A percentile compares a stretch with the other conserved stretches of the same genome.
Evolutionary conservation across 352 stramenopile genomes (phyloP).

Genomic region (Pythium dissimile): DNA sequence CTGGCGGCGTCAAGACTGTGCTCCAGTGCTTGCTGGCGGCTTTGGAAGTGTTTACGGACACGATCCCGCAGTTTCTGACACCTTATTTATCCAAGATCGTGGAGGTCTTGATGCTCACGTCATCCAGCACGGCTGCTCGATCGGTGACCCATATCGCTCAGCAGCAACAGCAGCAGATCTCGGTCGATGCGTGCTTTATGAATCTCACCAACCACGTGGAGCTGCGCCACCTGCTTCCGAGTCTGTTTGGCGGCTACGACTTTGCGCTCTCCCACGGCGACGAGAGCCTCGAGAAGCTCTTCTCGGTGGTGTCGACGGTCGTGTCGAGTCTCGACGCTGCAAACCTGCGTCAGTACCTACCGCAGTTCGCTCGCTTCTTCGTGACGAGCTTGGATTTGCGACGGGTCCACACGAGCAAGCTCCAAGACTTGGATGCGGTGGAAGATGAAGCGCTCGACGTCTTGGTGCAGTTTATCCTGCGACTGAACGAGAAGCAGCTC

Average conservation of each 20-base stretch:
- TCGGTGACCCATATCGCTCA: constrained; percentile 17
- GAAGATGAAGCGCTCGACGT: constrained; percentile 78
- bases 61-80: constrained; percentile 79
- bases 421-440: constrained; percentile 59
- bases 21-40: constrained; percentile 72
- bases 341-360: constrained; percentile 58
- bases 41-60: constrained; percentile 79
- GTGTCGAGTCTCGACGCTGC: constrained; percentile 47
- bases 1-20: constrained; percentile 43
- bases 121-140: constrained; percentile 27
- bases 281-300: constrained; percentile 56
- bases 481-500: constrained; percentile 87
- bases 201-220: constrained; percentile 73
- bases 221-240: constrained; percentile 70
- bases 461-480: constrained; percentile 79
- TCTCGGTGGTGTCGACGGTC: constrained; percentile 66
- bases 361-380: constrained; percentile 82
- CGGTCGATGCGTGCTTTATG: constrained; percentile 58
- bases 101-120: constrained; percentile 49
- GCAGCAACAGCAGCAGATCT: constrained; percentile 38
- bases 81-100: constrained; percentile 69
- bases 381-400: constrained; percentile 72
- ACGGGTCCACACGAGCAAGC: constrained; percentile 52
- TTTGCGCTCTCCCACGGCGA: constrained; percentile 54
- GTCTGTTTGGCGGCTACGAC: constrained; percentile 65